These are phyloP conservation scores for Rhodocollybia butyracea DNA, from an alignment of 768 basidiomycete genomes.

Conservation along the genomic window DNA sequence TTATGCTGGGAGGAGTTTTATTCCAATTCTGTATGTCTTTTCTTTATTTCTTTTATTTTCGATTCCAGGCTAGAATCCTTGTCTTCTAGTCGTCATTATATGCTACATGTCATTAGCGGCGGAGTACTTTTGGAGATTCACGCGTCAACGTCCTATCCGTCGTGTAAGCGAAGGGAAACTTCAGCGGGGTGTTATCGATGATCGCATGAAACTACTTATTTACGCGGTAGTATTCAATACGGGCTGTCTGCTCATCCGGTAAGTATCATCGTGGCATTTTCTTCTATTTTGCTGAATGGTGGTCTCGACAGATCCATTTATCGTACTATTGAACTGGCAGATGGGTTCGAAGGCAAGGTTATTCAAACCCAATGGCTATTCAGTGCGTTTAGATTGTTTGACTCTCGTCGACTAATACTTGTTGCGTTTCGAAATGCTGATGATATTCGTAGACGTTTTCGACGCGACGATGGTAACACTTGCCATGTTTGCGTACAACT, in stretches of 20 bases:
- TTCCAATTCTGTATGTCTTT: not conserved
- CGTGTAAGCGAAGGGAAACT: no score
- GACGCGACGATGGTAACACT: not conserved
- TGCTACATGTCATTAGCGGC: not conserved
- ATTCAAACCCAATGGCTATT: constrained; percentile 3
- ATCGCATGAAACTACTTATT: not conserved
- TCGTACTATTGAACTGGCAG: not conserved
- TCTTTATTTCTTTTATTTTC: not conserved
- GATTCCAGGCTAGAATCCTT: not conserved
- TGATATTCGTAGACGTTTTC: not conserved
- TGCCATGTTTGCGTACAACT: no score
- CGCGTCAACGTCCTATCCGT: not conserved
- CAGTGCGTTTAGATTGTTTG: not conserved
- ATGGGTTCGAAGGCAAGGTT: no score
- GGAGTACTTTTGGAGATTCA: not conserved
- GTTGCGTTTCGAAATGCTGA: not conserved
- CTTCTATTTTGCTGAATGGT: not conserved
- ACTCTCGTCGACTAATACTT: not conserved
- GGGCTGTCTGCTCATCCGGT: not conserved
- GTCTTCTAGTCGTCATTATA: not conserved
- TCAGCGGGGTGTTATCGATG: not conserved
- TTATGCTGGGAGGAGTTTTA: not conserved
- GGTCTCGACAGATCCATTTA: not conserved
- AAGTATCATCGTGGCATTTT: not conserved
- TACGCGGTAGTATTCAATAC: constrained; percentile 1